phyloP scores from a whole-genome alignment of 2,329 filamentous ascomycete species.

The Phoma herbarum region DNA sequence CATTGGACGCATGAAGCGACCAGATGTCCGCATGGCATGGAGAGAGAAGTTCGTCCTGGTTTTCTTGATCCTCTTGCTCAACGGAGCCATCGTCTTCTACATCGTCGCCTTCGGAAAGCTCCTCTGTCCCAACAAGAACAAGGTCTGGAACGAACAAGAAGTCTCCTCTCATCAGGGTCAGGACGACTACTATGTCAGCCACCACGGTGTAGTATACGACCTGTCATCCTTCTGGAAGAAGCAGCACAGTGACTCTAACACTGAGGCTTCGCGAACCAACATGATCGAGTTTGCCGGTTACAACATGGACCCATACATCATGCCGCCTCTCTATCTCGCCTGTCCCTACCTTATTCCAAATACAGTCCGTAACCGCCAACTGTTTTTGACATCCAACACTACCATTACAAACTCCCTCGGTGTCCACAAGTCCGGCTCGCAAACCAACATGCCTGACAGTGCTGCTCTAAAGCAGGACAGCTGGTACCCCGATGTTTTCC shows the following conservation, averaged over 20 bases:
- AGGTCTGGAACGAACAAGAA: constrained; percentile 80
- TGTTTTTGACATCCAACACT: constrained; percentile 70
- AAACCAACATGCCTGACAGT: constrained; percentile 61
- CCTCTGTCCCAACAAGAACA: constrained; percentile 89
- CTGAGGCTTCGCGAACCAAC: constrained; percentile 64
- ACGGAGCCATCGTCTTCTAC: constrained; percentile 86
- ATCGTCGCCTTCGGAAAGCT: constrained; percentile 86
- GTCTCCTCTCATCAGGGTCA: constrained; percentile 74
- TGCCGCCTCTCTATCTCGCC: constrained; percentile 75
- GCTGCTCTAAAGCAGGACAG: constrained; percentile 67
- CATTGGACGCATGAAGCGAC: constrained; percentile 93
- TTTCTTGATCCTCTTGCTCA: constrained; percentile 80
- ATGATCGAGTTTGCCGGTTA: constrained; percentile 84
- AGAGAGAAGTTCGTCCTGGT: constrained; percentile 91
- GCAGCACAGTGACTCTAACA: constrained; percentile 79
- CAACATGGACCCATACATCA: constrained; percentile 86
- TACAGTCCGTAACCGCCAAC: constrained; percentile 54
- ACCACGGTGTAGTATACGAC: constrained; percentile 90
- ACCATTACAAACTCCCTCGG: constrained; percentile 66
- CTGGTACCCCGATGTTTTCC: constrained; percentile 81
- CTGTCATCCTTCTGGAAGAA: constrained; percentile 85
- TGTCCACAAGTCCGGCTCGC: constrained; percentile 74
- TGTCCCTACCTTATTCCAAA: constrained; percentile 75
- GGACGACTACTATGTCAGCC: constrained; percentile 85
- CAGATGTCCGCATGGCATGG: constrained; percentile 97